phyloP scores from a whole-genome alignment of 331 rosid species.

The Rhamnella rubrinervis region DNA sequence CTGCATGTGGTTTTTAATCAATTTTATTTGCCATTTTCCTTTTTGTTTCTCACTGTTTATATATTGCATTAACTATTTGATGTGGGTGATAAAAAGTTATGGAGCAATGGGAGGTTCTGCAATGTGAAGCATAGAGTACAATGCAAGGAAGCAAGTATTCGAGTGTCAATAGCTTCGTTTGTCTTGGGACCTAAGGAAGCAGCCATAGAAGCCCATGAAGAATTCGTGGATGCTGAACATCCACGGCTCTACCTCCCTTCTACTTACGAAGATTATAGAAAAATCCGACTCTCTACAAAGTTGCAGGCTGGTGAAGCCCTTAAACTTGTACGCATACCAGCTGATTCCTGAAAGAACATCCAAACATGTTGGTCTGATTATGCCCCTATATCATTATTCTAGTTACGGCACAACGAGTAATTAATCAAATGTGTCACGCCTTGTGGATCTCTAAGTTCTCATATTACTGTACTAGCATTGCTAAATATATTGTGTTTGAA shows the following conservation, averaged over 20 bases:
- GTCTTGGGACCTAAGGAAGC: conserved; percentile 44
- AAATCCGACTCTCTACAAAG: conserved; percentile 32
- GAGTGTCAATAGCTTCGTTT: conserved; percentile 52
- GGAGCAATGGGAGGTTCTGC: conserved; percentile 67
- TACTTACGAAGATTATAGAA: conserved; percentile 38
- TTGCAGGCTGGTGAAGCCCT: conserved; percentile 50
- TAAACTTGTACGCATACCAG: conserved; percentile 19
- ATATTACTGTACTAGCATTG: too few species aligned
- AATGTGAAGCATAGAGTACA: conserved; percentile 54
- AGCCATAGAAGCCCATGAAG: conserved; percentile 42
- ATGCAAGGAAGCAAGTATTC: conserved; percentile 44
- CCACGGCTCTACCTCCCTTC: conserved; percentile 41
- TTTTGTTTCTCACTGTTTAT: neutral
- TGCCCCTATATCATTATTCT: too few species aligned
- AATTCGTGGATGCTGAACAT: conserved; percentile 42
- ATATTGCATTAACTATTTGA: neutral
- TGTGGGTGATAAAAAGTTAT: neutral
- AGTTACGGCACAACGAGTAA: too few species aligned
- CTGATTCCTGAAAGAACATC: neutral
- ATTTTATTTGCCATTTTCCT: neutral
- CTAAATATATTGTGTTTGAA: too few species aligned
- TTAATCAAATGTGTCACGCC: too few species aligned
- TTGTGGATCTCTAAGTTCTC: too few species aligned
- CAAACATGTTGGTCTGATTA: neutral
- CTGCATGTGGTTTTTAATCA: neutral